Conservation (phyloP, 495 filamentous ascomycete species). For the Aspergillus bertholletiae region DNA sequence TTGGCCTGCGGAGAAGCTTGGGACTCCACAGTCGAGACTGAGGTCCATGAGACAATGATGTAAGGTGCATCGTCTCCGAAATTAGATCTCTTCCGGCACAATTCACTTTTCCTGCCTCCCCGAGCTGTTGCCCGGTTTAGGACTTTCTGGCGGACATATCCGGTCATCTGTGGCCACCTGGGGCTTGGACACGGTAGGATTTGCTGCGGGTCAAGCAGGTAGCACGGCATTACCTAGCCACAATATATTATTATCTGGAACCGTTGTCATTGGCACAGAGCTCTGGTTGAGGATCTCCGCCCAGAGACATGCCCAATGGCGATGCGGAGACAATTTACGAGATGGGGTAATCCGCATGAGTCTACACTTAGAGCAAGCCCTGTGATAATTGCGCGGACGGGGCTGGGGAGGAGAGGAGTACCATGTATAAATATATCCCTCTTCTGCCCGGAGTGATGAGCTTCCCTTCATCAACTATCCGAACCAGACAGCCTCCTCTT, state of each 20-base stretch:
- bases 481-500: neutral
- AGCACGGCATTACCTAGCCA: neutral
- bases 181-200: neutral
- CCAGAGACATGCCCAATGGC: constrained; percentile 5
- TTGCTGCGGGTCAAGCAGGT: neutral
- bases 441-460: neutral
- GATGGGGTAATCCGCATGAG: neutral
- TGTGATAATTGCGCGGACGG: too few species aligned
- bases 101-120: too few species aligned
- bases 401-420: too few species aligned
- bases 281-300: neutral
- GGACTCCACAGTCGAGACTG: neutral
- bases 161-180: neutral
- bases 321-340: neutral
- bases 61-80: neutral
- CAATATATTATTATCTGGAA: neutral
- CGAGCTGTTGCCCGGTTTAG: too few species aligned
- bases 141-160: neutral
- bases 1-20: neutral
- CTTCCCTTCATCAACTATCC: neutral
- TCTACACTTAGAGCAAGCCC: too few species aligned
- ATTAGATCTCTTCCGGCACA: neutral
- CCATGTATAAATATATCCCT: constrained; percentile 9
- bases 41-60: constrained; percentile 1
- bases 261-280: neutral